phyloP scores from a whole-genome alignment of 257 asterid species.

The Voacanga thouarsii region DNA sequence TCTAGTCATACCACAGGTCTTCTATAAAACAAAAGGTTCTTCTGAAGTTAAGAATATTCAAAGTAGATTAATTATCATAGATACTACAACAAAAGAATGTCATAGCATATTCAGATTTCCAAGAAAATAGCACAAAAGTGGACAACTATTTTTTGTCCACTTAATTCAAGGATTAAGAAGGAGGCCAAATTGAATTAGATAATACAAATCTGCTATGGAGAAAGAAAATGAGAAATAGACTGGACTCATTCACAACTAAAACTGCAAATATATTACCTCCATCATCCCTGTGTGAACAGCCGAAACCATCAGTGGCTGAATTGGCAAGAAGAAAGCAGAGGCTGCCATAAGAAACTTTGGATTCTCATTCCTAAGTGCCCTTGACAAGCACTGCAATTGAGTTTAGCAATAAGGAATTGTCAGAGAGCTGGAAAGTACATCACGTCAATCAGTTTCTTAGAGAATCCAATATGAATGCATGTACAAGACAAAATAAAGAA shows the following conservation, averaged over 20 bases:
- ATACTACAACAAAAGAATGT: neutral
- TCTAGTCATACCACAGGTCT: neutral
- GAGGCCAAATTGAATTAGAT: neutral
- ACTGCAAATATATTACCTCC: conserved; percentile 57
- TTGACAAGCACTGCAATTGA: conserved; percentile 71
- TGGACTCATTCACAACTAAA: neutral
- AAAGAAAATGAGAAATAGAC: neutral
- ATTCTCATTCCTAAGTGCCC: conserved; percentile 80
- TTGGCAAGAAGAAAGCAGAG: conserved; percentile 69
- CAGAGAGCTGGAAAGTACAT: neutral
- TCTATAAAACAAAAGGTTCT: neutral
- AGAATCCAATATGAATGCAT: neutral
- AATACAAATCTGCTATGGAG: neutral
- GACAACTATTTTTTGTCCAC: neutral
- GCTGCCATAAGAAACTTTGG: conserved; percentile 90
- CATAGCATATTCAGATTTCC: neutral
- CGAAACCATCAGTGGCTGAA: conserved; percentile 93
- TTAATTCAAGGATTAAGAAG: neutral
- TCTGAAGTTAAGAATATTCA: neutral
- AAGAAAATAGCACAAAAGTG: neutral
- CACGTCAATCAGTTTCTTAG: neutral
- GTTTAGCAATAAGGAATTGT: neutral
- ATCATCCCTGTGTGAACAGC: conserved; percentile 93
- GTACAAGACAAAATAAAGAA: neutral
- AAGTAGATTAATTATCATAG: neutral